Percentiles rank a stretch among this genome's conserved stretches.
Evolutionary conservation across 805 yeast species (phyloP).

Genomic region (Saccharomycopsis javanensis): DNA sequence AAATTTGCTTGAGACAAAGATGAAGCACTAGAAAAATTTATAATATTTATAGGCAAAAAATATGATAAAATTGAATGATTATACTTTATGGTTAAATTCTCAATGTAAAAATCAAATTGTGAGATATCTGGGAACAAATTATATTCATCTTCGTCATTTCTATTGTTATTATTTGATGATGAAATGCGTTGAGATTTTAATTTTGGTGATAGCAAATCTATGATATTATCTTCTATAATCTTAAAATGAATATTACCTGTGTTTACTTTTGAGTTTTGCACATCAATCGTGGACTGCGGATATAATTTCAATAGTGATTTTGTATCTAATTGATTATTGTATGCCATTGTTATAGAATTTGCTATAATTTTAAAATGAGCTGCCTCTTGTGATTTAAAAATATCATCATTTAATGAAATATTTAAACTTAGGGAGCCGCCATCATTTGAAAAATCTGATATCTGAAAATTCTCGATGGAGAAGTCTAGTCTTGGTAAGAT

Average conservation of each 20-base stretch:
- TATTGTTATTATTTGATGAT: no score
- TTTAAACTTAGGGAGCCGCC: background rate
- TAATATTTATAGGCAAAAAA: background rate
- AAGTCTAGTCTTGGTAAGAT: background rate
- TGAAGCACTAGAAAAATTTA: background rate
- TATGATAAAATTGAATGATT: background rate
- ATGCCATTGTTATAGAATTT: background rate
- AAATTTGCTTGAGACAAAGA: background rate
- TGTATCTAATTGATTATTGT: background rate
- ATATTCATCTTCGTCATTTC: background rate
- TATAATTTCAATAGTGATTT: background rate
- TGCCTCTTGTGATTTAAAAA: background rate
- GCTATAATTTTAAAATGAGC: background rate
- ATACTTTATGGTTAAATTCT: background rate
- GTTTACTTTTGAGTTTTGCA: background rate
- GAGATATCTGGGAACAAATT: background rate
- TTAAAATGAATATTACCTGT: background rate
- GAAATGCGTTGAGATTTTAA: background rate
- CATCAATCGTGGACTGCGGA: background rate
- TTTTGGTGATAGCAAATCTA: background rate
- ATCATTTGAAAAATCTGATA: background rate
- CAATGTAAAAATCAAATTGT: background rate
- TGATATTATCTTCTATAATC: background rate
- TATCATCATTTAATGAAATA: background rate
- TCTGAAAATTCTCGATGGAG: background rate